Conservation (phyloP, 164 flowering plant species). For the Tinospora cordifolia region DNA sequence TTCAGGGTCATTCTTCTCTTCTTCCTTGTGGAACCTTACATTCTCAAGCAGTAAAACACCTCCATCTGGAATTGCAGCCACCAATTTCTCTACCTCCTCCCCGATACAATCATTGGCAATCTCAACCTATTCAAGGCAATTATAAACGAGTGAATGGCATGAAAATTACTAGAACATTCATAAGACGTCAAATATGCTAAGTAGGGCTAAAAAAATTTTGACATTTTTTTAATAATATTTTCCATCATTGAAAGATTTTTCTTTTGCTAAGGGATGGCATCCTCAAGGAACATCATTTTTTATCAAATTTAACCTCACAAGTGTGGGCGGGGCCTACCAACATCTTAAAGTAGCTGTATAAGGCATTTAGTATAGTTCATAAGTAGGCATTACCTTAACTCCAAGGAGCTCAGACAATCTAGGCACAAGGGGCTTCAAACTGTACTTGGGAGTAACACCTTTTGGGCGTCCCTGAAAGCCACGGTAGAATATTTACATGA, state of each 20-base stretch:
- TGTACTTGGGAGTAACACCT: slow-evolving; percentile 80
- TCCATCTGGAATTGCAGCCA: slow-evolving; percentile 58
- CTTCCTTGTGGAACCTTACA: slow-evolving; percentile 79
- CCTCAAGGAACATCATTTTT: no score
- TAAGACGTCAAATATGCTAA: no score
- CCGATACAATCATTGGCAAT: slow-evolving; percentile 81
- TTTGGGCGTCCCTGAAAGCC: slow-evolving; percentile 69
- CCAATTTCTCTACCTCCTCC: slow-evolving; percentile 64
- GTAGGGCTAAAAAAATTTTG: no score
- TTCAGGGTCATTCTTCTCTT: slow-evolving; percentile 88
- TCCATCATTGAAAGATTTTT: no score
- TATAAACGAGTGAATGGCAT: background rate
- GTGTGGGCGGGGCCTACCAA: no score
- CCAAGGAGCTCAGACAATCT: slow-evolving; percentile 79
- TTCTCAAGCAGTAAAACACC: slow-evolving; percentile 82
- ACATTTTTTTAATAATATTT: no score
- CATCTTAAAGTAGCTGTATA: no score
- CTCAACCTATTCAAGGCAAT: slow-evolving; percentile 38
- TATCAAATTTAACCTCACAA: no score
- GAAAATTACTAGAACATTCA: background rate
- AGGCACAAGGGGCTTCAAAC: slow-evolving; percentile 79
- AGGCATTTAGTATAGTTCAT: background rate
- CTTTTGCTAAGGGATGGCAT: no score
- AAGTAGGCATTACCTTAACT: slow-evolving; percentile 36
- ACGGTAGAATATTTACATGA: background rate